Percentiles rank a stretch among this genome's conserved stretches.
These are phyloP conservation scores for Boletales sp. DNA, from an alignment of 768 basidiomycete species.

Conservation along the genomic window DNA sequence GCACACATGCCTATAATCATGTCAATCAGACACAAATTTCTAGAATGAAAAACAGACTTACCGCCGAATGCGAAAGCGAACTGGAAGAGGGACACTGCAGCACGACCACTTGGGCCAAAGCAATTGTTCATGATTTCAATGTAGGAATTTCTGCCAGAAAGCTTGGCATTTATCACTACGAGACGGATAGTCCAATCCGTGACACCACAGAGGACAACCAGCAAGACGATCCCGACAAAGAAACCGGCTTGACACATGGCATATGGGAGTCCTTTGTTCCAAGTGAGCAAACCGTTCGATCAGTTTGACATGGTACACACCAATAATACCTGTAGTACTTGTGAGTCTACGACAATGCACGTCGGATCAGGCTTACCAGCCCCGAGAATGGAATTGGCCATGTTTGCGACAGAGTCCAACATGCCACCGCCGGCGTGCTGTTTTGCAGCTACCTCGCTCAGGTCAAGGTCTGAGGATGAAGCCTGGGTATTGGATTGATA, in stretches of 20 bases:
- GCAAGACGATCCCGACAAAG: conserved; percentile 78
- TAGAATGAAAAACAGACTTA: conserved; percentile 28
- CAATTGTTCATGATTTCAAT: conserved; percentile 93
- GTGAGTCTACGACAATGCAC: conserved; percentile 14
- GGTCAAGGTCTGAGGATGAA: conserved; percentile 36
- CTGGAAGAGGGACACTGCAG: conserved; percentile 94
- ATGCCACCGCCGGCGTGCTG: conserved; percentile 67
- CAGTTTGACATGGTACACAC: conserved; percentile 36
- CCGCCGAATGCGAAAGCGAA: conserved; percentile 98
- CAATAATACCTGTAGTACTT: conserved; percentile 59
- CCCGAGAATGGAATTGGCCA: conserved; percentile 95
- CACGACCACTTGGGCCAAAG: conserved; percentile 88
- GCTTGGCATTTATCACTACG: conserved; percentile 93
- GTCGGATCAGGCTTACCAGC: conserved; percentile 55
- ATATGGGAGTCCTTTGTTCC: conserved; percentile 76
- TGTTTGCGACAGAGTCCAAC: conserved; percentile 81
- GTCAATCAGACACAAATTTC: conserved; percentile 2
- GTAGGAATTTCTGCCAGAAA: conserved; percentile 89
- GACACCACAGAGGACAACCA: conserved; percentile 73
- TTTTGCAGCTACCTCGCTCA: conserved; percentile 72
- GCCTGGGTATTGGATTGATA: conserved; percentile 33
- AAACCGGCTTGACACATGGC: conserved; percentile 94
- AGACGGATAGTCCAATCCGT: conserved; percentile 99
- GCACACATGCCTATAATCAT: conserved; percentile 82
- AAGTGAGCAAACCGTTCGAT: conserved; percentile 1